Conservation (phyloP, 441 rosid species). For the Adansonia rubrostipa region DNA sequence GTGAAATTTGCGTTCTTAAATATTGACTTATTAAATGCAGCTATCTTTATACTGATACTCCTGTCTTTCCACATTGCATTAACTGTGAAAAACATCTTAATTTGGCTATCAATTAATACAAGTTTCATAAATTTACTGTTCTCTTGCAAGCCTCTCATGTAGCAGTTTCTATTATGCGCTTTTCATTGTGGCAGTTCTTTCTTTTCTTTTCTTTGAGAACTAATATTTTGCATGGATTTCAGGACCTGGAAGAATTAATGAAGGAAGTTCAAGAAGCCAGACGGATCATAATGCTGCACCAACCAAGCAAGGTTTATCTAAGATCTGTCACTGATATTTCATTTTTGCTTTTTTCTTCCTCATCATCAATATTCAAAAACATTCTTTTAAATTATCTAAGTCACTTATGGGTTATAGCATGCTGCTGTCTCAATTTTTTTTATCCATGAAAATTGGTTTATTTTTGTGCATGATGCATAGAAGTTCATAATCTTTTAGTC, state of each 20-base stretch:
- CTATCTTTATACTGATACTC: neutral
- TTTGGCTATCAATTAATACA: neutral
- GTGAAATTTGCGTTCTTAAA: neutral
- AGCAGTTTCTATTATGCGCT: neutral
- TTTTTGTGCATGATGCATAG: constrained; percentile 8
- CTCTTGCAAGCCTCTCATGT: neutral
- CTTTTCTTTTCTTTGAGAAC: neutral
- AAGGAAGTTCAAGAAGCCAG: constrained; percentile 99
- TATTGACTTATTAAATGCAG: neutral
- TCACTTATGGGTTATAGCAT: neutral
- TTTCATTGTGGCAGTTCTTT: neutral
- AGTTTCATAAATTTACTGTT: neutral
- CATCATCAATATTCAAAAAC: neutral
- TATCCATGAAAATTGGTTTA: neutral
- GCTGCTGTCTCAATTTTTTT: neutral
- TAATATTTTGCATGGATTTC: constrained; percentile 20
- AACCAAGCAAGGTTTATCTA: constrained; percentile 83
- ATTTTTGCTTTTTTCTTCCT: constrained; percentile 16
- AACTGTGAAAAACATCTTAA: neutral
- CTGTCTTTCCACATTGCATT: neutral
- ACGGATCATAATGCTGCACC: constrained; percentile 96
- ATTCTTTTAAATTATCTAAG: neutral
- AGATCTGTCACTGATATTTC: no score
- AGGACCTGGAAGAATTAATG: constrained; percentile 93
- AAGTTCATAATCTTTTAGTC: neutral